phyloP scores from a whole-genome alignment of 208 protist genomes.

The Wallacemonas sp. region DNA sequence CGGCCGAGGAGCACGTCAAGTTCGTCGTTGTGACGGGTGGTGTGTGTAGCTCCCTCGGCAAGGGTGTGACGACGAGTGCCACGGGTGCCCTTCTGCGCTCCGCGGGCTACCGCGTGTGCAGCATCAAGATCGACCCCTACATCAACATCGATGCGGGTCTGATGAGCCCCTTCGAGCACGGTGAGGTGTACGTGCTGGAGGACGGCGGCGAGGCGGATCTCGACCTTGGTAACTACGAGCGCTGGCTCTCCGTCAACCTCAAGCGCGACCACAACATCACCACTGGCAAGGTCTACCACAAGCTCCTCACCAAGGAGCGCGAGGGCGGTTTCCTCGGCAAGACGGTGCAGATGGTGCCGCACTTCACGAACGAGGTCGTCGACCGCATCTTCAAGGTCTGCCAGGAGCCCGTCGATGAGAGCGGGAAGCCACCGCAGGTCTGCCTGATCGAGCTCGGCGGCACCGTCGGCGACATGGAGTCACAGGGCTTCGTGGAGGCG shows the following conservation, averaged over 20 bases:
- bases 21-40: constrained; percentile 98
- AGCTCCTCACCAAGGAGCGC: constrained; percentile 96
- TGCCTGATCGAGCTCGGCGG: constrained; percentile 98
- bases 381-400: constrained; percentile 90
- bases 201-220: constrained; percentile 98
- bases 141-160: constrained; percentile 96
- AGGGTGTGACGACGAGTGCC: constrained; percentile 92
- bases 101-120: constrained; percentile 93
- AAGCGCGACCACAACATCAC: constrained; percentile 99
- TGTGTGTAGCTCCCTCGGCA: constrained; percentile 98
- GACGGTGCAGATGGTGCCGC: constrained; percentile 99
- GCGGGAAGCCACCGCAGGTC: constrained; percentile 86
- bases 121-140: constrained; percentile 99
- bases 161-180: constrained; percentile 97
- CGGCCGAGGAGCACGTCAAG: constrained; percentile 55
- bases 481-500: constrained; percentile 98
- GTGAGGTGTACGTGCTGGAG: constrained; percentile 98
- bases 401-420: constrained; percentile 80
- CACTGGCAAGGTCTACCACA: constrained; percentile 98
- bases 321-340: constrained; percentile 98
- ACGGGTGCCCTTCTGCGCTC: constrained; percentile 86
- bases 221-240: constrained; percentile 99
- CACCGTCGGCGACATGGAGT: constrained; percentile 99
- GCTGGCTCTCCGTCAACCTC: constrained; percentile 96
- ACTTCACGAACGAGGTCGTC: constrained; percentile 94